phyloP scores from a whole-genome alignment of 1,284 basidiomycete species.

The Ustilago bromivora region DNA sequence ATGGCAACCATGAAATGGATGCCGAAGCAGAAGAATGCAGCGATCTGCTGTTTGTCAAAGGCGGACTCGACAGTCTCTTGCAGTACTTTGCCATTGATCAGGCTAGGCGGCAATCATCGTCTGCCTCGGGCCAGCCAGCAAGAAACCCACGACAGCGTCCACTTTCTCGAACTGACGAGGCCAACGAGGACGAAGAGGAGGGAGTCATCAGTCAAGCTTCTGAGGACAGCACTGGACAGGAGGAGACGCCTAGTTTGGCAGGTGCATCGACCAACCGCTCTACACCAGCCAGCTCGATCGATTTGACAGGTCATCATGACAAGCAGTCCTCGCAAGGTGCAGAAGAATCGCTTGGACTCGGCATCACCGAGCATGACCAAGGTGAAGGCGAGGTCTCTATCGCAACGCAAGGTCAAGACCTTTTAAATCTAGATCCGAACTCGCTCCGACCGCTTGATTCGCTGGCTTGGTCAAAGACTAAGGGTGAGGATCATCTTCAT shows the following conservation, averaged over 20 bases:
- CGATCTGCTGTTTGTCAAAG: constrained; percentile 59
- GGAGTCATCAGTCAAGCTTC: constrained; percentile 33
- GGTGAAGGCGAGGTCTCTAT: not conserved
- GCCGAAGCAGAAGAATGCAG: constrained; percentile 70
- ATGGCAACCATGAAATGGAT: constrained; percentile 42
- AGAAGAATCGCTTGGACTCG: constrained; percentile 32
- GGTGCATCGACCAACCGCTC: constrained; percentile 50
- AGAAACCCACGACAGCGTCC: constrained; percentile 28
- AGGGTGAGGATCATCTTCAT: constrained; percentile 46
- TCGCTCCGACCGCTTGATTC: constrained; percentile 23
- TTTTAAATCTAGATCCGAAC: constrained; percentile 23
- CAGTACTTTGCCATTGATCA: constrained; percentile 50
- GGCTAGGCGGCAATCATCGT: constrained; percentile 22
- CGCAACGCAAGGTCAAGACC: constrained; percentile 8
- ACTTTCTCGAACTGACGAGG: constrained; percentile 31
- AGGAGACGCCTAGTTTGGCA: constrained; percentile 58
- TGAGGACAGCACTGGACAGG: constrained; percentile 45
- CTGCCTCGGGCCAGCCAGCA: constrained; percentile 1
- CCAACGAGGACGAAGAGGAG: constrained; percentile 47
- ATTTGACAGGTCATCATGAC: constrained; percentile 27
- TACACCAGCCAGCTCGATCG: constrained; percentile 59
- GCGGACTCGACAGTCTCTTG: constrained; percentile 57
- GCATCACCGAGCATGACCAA: constrained; percentile 20
- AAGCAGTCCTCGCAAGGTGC: constrained; percentile 18
- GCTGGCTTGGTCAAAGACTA: constrained; percentile 1